Evolutionary conservation across 2,329 filamentous ascomycete species (phyloP), one percentile per base, ranked within the genome.

Genomic region (Penicillium sp.): DNA sequence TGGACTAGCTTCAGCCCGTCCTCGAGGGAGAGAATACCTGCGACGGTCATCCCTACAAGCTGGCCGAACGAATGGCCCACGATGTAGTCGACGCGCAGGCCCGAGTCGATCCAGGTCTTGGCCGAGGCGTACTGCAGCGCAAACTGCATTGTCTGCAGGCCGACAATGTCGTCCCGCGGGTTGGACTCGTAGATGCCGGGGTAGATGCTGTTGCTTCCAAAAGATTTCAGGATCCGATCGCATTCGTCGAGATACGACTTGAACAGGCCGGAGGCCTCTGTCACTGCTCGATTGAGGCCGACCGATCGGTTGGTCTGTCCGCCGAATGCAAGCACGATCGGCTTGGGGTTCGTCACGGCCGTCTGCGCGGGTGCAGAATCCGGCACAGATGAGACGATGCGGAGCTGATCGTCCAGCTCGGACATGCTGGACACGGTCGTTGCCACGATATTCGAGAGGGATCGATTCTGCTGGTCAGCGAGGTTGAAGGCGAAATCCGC

Each of bases 31-130:
- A 79, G 47, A 0, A 68, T 64, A 1, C 73, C 72, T 0, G 76
- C 69, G 0, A 79, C 66, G 30, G 71, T 72, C 1, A 79, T 64
- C 0, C 75, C 76, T 0, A 74, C 75, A 1, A 79, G 63, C 51
- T 80, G 70, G 5, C 78, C 78, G 58, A 80, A 73, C 58, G 73
- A 76, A 56, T 79, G 77, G 0, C 79, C 79, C 2, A 81, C 56
- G 2, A 81, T 0, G 71, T 67, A 5, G 62, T 66, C 5, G 75
- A 65, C 23, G 44, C 74, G 52, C 1, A 80, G 45, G 0, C 78
- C 78, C 11, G 65, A 68, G 19, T 78, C 75, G 3, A 80, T 71
- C 79, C 79, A 81, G 3, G 65, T 53, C 53, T 62, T 70, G 0
- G 78, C 77, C 23, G 66, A 74, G 0, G 79, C 61, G 54, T 79